These are phyloP conservation scores for Coemansia brasiliensis DNA, from an alignment of 192 early-diverging fungal species.

Conservation along the genomic window DNA sequence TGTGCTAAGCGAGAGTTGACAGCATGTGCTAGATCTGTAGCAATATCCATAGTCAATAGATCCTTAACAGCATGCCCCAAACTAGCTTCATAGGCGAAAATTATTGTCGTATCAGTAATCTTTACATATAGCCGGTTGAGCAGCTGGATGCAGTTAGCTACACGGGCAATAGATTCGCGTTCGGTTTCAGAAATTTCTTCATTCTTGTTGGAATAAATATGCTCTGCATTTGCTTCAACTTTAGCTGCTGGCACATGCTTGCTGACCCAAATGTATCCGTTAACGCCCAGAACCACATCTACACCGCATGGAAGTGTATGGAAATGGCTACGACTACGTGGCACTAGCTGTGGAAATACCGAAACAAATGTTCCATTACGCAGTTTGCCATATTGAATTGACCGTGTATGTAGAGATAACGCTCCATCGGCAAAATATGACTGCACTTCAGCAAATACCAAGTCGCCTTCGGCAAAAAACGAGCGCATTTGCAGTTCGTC, in stretches of 20 bases:
- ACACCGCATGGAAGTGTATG: slow-evolving; percentile 87
- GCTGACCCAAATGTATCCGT: slow-evolving; percentile 95
- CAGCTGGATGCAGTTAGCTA: slow-evolving; percentile 82
- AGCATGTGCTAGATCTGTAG: slow-evolving; percentile 38
- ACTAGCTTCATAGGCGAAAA: slow-evolving; percentile 88
- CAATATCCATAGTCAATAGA: slow-evolving; percentile 57
- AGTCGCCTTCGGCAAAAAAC: slow-evolving; percentile 92
- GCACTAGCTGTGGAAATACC: slow-evolving; percentile 86
- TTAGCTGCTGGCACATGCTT: slow-evolving; percentile 66
- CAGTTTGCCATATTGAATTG: slow-evolving; percentile 86
- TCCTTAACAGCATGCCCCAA: slow-evolving; percentile 64
- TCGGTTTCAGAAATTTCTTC: slow-evolving; percentile 74
- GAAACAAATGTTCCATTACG: slow-evolving; percentile 76
- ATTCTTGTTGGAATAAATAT: slow-evolving; percentile 86
- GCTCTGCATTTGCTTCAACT: slow-evolving; percentile 76
- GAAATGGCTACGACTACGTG: slow-evolving; percentile 94
- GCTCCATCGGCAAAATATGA: slow-evolving; percentile 85
- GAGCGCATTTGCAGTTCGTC: slow-evolving; percentile 97
- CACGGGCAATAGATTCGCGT: slow-evolving; percentile 83
- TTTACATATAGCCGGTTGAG: slow-evolving; percentile 75
- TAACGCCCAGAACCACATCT: slow-evolving; percentile 90
- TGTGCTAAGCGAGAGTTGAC: slow-evolving; percentile 21
- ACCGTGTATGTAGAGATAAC: slow-evolving; percentile 86
- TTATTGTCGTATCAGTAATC: slow-evolving; percentile 88
- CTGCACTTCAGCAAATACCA: slow-evolving; percentile 90